Base-by-base conservation (phyloP, 495 filamentous ascomycete genomes). In the Amniculicola lignicola region DNA sequence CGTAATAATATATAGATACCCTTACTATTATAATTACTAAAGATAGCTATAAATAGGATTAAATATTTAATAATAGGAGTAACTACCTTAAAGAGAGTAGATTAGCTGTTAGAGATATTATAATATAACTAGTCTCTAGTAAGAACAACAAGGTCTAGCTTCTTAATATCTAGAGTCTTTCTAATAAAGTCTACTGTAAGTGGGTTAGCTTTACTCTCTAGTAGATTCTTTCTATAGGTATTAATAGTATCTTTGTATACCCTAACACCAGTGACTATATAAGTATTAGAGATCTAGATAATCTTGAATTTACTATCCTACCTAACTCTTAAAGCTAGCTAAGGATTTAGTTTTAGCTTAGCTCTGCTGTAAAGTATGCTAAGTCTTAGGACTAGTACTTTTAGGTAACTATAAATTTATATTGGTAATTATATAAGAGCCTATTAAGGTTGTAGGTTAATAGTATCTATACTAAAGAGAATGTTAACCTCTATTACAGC, bases 21-120 rank as follows among this genome's bases (percentile, higher is more conserved):
- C 60, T 72, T 65, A 57, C 51, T 61, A 51, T 72, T 62, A 61
- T 72, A 67, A 64, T 70, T 72, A 55, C 68, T 67, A 63, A 70
- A 70, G 51, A 70, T 62, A 46, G 62, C 67, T 61, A 64, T 65
- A 46, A 64, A 72, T 57, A 66, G 69, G 33, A 69, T 67, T 37
- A 58, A 67, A 57, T 68, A 68, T 48, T 67, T 52, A 40, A 72
- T 67, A 27, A 72, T 56, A 64, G 64, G 68, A 51, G 61, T 60
- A 66, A 69, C 68, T 15, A 74, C 69, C 62, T 74, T 74, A 45
- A 74, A 72, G 31, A 74, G 65, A 39, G 69, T 50, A 62, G 70
- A 64, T 62, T 74, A 67, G 60, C 61, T 72, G 57, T 74, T 68
- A 35, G 44, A 45, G 57, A 70, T 68, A 38, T 66, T 62, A 43